phyloP scores from a whole-genome alignment of 192 early-diverging fungal genomes.

The Coemansia sp. region DNA sequence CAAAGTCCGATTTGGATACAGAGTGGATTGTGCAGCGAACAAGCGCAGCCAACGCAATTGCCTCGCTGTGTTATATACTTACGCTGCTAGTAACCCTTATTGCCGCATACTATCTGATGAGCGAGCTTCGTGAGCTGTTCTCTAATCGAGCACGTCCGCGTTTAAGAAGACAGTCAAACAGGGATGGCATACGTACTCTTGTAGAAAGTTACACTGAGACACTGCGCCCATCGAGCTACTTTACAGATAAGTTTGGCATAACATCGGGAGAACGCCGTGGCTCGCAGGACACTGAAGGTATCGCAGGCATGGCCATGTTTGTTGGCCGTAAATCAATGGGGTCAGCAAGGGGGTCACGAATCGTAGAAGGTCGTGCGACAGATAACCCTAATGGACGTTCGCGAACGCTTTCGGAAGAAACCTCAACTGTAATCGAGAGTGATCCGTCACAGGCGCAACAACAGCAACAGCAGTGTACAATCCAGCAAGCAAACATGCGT shows the following conservation, averaged over 20 bases:
- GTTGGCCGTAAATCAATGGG: conserved; percentile 8
- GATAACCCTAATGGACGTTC: neutral
- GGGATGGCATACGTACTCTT: conserved; percentile 14
- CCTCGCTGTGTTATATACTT: conserved; percentile 25
- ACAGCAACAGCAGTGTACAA: conserved; percentile 3
- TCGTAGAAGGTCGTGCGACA: neutral
- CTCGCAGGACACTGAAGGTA: conserved; percentile 26
- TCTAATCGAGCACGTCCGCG: conserved; percentile 3
- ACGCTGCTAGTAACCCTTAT: conserved; percentile 16
- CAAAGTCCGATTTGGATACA: conserved; percentile 28
- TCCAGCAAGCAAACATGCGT: conserved; percentile 15
- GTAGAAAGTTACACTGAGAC: conserved; percentile 29
- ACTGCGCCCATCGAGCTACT: conserved; percentile 18
- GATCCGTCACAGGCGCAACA: conserved; percentile 2
- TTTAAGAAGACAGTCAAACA: neutral
- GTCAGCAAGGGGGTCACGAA: neutral
- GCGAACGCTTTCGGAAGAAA: conserved; percentile 17
- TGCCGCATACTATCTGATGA: conserved; percentile 27
- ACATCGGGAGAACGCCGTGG: conserved; percentile 6
- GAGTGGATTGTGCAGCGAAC: conserved; percentile 27
- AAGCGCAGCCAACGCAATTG: conserved; percentile 15
- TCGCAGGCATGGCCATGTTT: neutral
- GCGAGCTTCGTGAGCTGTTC: conserved; percentile 10
- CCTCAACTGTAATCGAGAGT: conserved; percentile 29
- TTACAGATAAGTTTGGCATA: neutral